A percentile compares a stretch with the other conserved stretches of the same genome.
Conservation (phyloP, 2,329 filamentous ascomycete species). For the Phaeosphaeriaceae sp. region DNA sequence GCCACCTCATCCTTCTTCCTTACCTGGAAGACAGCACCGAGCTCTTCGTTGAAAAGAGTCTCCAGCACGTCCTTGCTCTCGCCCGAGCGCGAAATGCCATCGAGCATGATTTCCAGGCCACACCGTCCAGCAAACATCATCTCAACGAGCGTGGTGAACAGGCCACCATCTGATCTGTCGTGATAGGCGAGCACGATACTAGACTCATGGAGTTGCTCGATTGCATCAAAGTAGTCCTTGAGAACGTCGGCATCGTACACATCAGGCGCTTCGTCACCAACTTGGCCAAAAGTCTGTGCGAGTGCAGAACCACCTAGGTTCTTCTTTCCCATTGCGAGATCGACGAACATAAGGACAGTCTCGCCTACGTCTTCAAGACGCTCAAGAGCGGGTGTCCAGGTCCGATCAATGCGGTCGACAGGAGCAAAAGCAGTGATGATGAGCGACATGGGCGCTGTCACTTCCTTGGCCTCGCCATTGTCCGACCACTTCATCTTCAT, state of each 20-base stretch:
- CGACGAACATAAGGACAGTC: conserved; percentile 86
- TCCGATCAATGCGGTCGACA: conserved; percentile 81
- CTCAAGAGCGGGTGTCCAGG: conserved; percentile 91
- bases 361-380: conserved; percentile 87
- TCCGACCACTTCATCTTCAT: conserved; percentile 94
- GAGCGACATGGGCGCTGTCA: conserved; percentile 89
- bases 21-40: conserved; percentile 95
- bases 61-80: conserved; percentile 72
- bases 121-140: conserved; percentile 98
- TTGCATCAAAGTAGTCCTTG: conserved; percentile 89
- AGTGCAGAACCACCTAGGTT: conserved; percentile 89
- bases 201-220: conserved; percentile 70
- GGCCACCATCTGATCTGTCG: conserved; percentile 89
- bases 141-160: conserved; percentile 88
- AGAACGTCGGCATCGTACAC: conserved; percentile 81
- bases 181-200: conserved; percentile 90
- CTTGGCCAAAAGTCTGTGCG: conserved; percentile 85
- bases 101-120: conserved; percentile 84
- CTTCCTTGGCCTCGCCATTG: conserved; percentile 74
- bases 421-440: conserved; percentile 90
- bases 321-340: conserved; percentile 81
- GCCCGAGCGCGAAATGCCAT: conserved; percentile 69
- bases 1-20: conserved; percentile 81
- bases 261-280: conserved; percentile 86
- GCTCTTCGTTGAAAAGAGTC: conserved; percentile 92